Conservation (phyloP, 805 yeast genomes). For the Metschnikowia gelsemii region DNA sequence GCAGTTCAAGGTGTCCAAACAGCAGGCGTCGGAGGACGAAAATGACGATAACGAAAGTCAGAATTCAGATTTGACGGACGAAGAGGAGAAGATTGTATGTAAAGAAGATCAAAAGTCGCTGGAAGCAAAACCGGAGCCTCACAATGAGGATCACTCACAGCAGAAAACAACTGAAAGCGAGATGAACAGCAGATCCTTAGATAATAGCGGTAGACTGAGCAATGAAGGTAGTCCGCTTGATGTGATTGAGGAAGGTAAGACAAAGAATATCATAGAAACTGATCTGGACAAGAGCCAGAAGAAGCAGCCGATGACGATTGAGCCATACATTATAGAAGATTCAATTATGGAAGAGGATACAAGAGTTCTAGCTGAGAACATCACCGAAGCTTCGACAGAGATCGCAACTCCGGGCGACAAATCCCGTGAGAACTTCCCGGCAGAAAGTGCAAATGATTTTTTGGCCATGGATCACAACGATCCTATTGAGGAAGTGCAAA, state of each 20-base stretch:
- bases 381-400: not conserved
- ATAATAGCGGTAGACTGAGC: too few relatives aligned
- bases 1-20: conserved; percentile 7
- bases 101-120: too few relatives aligned
- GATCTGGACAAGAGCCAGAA: not conserved
- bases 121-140: too few relatives aligned
- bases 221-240: too few relatives aligned
- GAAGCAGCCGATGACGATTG: conserved; percentile 19
- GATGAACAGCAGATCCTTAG: too few relatives aligned
- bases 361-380: not conserved
- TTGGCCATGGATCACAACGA: conserved; percentile 11
- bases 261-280: not conserved
- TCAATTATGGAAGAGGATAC: not conserved
- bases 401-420: not conserved
- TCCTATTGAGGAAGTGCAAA: conserved; percentile 13
- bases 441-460: not conserved
- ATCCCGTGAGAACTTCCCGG: not conserved
- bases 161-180: too few relatives aligned
- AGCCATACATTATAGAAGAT: conserved; percentile 20
- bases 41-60: not conserved
- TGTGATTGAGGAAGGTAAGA: too few relatives aligned
- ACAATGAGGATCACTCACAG: too few relatives aligned
- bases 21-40: not conserved
- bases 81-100: too few relatives aligned
- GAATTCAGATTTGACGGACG: not conserved